phyloP scores from a whole-genome alignment of 352 stramenopile species.

The Phytophthora pistaciae region DNA sequence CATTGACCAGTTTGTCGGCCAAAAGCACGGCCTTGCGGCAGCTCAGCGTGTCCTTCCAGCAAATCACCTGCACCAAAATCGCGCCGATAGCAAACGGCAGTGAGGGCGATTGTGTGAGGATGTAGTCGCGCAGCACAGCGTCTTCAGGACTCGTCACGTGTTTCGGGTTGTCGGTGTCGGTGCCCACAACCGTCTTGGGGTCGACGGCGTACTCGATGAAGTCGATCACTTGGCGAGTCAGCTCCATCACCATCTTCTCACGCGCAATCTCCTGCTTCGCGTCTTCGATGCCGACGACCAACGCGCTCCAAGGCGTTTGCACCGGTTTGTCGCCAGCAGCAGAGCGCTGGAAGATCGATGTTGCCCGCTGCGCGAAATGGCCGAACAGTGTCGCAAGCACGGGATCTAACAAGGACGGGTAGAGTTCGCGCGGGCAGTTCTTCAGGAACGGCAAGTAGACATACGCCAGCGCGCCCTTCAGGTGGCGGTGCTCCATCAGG shows the following conservation, averaged over 20 bases:
- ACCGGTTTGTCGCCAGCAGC: conserved; percentile 32
- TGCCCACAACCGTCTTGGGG: conserved; percentile 76
- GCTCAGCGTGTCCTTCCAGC: conserved; percentile 80
- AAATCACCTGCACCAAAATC: conserved; percentile 67
- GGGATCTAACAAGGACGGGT: conserved; percentile 67
- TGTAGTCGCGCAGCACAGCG: conserved; percentile 66
- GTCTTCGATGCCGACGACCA: conserved; percentile 74
- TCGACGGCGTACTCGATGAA: conserved; percentile 80
- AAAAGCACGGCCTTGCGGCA: conserved; percentile 69
- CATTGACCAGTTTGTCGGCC: conserved; percentile 73
- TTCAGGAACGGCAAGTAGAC: conserved; percentile 82
- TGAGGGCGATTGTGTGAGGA: conserved; percentile 52
- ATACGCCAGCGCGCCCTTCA: conserved; percentile 74
- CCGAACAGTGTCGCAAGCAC: conserved; percentile 60
- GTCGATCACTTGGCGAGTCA: conserved; percentile 73
- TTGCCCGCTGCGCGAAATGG: conserved; percentile 68
- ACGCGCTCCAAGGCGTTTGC: conserved; percentile 54
- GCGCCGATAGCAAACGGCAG: conserved; percentile 61
- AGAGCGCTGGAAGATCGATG: conserved; percentile 45
- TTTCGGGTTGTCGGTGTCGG: conserved; percentile 78
- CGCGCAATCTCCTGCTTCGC: conserved; percentile 72
- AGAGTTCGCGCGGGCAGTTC: conserved; percentile 65
- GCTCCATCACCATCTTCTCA: conserved; percentile 80
- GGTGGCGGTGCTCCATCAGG: conserved; percentile 77
- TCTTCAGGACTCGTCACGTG: conserved; percentile 75